phyloP scores from a whole-genome alignment of 139 green algal species.

The Tetradesmus obliquus region DNA sequence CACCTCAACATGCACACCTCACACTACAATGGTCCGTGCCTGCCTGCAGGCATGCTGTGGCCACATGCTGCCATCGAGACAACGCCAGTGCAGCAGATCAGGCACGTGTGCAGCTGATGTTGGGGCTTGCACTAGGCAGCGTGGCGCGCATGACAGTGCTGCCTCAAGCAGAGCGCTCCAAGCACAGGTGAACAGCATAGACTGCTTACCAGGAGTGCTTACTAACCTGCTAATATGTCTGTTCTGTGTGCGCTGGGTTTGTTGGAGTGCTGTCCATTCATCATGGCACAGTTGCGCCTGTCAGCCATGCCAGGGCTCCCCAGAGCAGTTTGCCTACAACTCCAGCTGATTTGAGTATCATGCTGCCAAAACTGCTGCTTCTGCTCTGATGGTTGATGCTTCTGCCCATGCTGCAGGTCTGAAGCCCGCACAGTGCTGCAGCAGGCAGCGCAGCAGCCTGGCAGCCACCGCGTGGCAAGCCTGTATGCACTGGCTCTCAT shows the following conservation, averaged over 20 bases:
- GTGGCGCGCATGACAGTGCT: slow-evolving; percentile 34
- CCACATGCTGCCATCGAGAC: not conserved
- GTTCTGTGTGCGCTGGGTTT: not conserved
- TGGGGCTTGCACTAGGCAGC: slow-evolving; percentile 22
- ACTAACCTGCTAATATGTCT: not conserved
- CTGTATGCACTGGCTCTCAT: slow-evolving; percentile 36
- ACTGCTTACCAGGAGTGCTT: not conserved
- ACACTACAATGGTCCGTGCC: not conserved
- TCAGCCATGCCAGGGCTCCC: not conserved
- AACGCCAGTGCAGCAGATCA: not conserved
- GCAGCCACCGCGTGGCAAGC: slow-evolving; percentile 5
- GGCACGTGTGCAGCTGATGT: not conserved
- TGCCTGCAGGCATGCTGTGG: not conserved
- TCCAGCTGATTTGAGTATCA: not conserved
- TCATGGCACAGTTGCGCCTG: too few relatives aligned
- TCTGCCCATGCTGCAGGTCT: slow-evolving; percentile 31
- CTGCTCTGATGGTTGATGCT: not conserved
- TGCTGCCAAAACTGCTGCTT: not conserved
- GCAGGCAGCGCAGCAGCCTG: not conserved
- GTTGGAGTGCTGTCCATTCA: not conserved
- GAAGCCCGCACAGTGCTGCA: slow-evolving; percentile 37
- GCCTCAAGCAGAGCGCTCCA: slow-evolving; percentile 33
- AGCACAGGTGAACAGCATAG: slow-evolving; percentile 6
- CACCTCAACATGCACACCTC: not conserved
- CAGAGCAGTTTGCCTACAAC: not conserved